Evolutionary conservation across 2,329 filamentous ascomycete species (phyloP), one percentile per base, ranked within the genome.

Genomic region (Zymoseptoria brevis): DNA sequence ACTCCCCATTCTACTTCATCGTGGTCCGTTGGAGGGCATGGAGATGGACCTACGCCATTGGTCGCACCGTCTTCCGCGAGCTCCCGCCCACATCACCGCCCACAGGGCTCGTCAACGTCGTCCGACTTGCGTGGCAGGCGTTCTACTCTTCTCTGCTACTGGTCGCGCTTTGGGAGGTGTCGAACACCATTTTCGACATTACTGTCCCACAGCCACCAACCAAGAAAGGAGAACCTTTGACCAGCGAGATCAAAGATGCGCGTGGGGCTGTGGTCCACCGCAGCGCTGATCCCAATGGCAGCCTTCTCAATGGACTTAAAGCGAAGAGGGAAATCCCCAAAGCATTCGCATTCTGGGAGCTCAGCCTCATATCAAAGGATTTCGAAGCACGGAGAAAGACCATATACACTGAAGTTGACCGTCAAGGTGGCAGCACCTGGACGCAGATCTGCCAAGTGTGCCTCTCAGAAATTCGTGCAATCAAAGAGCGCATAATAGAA

Each of bases 331-430:
- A 89, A 8, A 80, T 89, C 8, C 85, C 89, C 61, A 86, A 89
- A 82, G 82, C 85, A 0, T 96, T 95, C 72, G 92, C 93, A 16
- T 88, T 96, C 74, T 96, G 92, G 92, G 93, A 97, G 71, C 79
- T 96, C 26, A 84, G 85, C 29, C 81, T 89, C 58, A 96, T 96
- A 66, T 86, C 89, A 45, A 83, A 87, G 58, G 82, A 84, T 57
- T 92, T 88, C 63, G 81, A 86, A 16, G 81, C 84, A n/a, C 85
- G 91, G 35, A 84, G 93, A 56, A 89, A 87, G 72, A 83, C 85
- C 19, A 90, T 97, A 57, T 96, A 89, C 74, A 84, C 86, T 59
- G 93, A 97, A 66, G 89, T 96, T 62, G 90, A 96, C 66, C 87
- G 91, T 61, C 84, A 54, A 49, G 88, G 87, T 51, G 90, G 88